Conservation (phyloP, 345 rosid species). For the Populus alba region DNA sequence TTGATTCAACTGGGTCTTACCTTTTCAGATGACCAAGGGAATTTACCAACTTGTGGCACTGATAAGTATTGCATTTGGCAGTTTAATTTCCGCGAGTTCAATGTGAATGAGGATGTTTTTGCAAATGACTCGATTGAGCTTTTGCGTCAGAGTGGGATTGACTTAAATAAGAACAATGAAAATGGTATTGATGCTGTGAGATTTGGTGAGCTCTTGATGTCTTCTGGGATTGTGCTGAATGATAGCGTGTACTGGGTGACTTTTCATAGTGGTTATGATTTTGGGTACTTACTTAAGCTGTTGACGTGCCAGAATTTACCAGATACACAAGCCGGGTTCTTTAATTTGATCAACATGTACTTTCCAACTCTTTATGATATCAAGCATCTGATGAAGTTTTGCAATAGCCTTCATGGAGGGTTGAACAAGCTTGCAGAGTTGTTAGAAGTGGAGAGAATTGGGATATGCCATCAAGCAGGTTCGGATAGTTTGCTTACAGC, state of each 20-base stretch:
- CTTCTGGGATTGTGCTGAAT: slow-evolving; percentile 73
- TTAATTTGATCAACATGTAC: slow-evolving; percentile 46
- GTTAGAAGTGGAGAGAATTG: slow-evolving; percentile 65
- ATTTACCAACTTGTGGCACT: slow-evolving; percentile 60
- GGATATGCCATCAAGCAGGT: slow-evolving; percentile 77
- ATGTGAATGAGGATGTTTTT: slow-evolving; percentile 48
- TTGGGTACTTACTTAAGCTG: slow-evolving; percentile 75
- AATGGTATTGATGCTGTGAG: slow-evolving; percentile 46
- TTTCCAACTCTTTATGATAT: slow-evolving; percentile 66
- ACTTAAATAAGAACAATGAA: slow-evolving; percentile 55
- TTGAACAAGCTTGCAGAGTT: slow-evolving; percentile 69
- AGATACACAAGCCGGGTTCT: slow-evolving; percentile 45
- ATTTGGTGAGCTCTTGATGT: slow-evolving; percentile 66
- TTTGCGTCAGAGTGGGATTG: slow-evolving; percentile 56
- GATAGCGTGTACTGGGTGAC: slow-evolving; percentile 74
- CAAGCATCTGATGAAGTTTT: slow-evolving; percentile 68
- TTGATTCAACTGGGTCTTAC: slow-evolving; percentile 76
- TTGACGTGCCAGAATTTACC: slow-evolving; percentile 62
- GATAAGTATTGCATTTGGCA: slow-evolving; percentile 70
- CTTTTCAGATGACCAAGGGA: slow-evolving; percentile 60
- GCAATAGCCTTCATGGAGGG: slow-evolving; percentile 75
- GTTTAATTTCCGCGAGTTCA: slow-evolving; percentile 68
- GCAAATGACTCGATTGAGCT: slow-evolving; percentile 66
- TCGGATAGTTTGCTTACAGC: slow-evolving; percentile 80
- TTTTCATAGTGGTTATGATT: slow-evolving; percentile 74